phyloP scores from a whole-genome alignment of 192 early-diverging fungal genomes.

The Spizellomyces punctatus region DNA sequence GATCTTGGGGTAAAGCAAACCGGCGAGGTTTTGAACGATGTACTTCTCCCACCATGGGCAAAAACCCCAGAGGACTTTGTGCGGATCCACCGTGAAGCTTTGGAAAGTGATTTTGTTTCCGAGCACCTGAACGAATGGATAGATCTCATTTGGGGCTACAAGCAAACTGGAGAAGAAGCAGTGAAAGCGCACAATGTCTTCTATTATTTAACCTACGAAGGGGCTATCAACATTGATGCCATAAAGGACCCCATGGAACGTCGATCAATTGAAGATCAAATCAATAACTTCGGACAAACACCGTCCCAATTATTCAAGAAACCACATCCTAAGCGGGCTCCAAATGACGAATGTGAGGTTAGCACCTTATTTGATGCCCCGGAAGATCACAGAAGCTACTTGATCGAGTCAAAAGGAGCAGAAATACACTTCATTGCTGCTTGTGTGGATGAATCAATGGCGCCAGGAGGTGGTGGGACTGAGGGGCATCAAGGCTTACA shows the following conservation, averaged over 20 bases:
- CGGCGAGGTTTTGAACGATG: constrained; percentile 60
- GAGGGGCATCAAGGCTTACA: neutral
- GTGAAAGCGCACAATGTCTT: constrained; percentile 90
- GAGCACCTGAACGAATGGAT: constrained; percentile 91
- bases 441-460: constrained; percentile 7
- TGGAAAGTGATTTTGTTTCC: constrained; percentile 83
- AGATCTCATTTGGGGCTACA: constrained; percentile 95
- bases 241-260: constrained; percentile 89
- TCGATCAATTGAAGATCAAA: constrained; percentile 87
- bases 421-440: constrained; percentile 21
- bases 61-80: constrained; percentile 80
- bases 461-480: neutral
- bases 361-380: constrained; percentile 31
- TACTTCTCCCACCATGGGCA: constrained; percentile 88
- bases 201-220: constrained; percentile 95
- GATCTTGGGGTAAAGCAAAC: constrained; percentile 67
- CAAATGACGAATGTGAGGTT: neutral
- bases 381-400: constrained; percentile 29
- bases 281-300: constrained; percentile 98
- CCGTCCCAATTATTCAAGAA: constrained; percentile 85
- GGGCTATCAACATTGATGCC: constrained; percentile 89
- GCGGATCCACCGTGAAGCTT: constrained; percentile 74
- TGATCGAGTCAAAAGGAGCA: constrained; percentile 26
- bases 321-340: constrained; percentile 72
- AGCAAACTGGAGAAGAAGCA: constrained; percentile 86